These are phyloP conservation scores for Fusarium sp. DNA, from an alignment of 2,329 filamentous ascomycete genomes.

Conservation along the genomic window DNA sequence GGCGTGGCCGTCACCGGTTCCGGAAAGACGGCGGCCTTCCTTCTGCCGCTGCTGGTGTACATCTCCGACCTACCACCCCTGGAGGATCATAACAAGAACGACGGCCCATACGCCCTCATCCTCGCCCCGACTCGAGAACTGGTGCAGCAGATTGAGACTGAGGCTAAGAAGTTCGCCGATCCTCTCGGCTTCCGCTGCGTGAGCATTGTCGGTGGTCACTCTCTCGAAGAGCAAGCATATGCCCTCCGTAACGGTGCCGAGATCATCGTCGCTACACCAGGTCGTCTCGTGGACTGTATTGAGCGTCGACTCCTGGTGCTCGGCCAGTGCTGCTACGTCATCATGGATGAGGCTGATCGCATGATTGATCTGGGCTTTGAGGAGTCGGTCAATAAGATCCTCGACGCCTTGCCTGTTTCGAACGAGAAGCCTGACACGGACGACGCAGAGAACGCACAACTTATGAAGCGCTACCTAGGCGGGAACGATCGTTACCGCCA, in stretches of 20 bases:
- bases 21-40: constrained; percentile 95
- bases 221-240: constrained; percentile 90
- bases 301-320: constrained; percentile 90
- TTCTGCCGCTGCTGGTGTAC: constrained; percentile 91
- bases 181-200: constrained; percentile 94
- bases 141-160: constrained; percentile 95
- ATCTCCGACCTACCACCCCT: constrained; percentile 89
- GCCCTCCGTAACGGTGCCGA: constrained; percentile 91
- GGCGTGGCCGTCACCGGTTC: constrained; percentile 98
- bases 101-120: constrained; percentile 97
- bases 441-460: constrained; percentile 81
- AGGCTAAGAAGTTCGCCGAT: constrained; percentile 89
- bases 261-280: constrained; percentile 98
- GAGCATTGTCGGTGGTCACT: constrained; percentile 97
- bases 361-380: constrained; percentile 99
- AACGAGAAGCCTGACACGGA: constrained; percentile 97
- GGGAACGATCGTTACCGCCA: constrained; percentile 85
- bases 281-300: constrained; percentile 95
- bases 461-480: constrained; percentile 83
- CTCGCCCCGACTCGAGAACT: constrained; percentile 95
- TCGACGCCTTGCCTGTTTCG: constrained; percentile 87
- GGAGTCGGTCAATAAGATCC: constrained; percentile 95
- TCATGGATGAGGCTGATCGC: constrained; percentile 99
- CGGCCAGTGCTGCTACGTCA: constrained; percentile 96
- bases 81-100: constrained; percentile 85